Base-by-base conservation (phyloP, 2,329 filamentous ascomycete genomes). In the Corniculantispora saksenae region DNA sequence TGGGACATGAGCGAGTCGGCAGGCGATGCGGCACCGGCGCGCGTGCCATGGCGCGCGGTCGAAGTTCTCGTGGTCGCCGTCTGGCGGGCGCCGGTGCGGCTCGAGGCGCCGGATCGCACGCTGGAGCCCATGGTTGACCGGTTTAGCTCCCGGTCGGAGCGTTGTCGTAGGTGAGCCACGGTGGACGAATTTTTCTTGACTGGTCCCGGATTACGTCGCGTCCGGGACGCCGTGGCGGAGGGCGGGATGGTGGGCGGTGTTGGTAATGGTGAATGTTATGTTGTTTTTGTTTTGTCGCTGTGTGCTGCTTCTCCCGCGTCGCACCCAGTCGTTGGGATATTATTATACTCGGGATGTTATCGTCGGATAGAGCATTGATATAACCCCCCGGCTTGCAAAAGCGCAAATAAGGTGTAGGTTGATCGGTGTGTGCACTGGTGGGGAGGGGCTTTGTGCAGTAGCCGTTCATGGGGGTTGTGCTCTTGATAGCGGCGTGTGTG, bases 1-100 rank as follows among this genome's bases (percentile, higher is more conserved):
- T 84, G 78, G 61, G 85, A 83, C 57, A 72, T 71, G 25, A 92
- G 75, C 9, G 91, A 92, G 54, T 88, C 87, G 66, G 91, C 86
- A 6, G 93, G 92, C 6, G 94, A 94, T 15, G 84, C 79, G 32
- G 89, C 82, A 55, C 81, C 78, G 51, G 67, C 68, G 53, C 75
- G 35, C 69, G 67, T 35, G 71, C 68, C 40, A 66, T 67, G 59
- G 64, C 74, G 70, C 55, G 68, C 65, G 15, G 72, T 65, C 50
- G 73, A 72, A n/a, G 68, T 66, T 63, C 70, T 68, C 54, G 54
- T 68, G 53, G 38, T 43, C 38, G 38, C 17, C 38, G 67, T 69
- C 13, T 67, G 64, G 61, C 74, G 68, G 55, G 70, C 67, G 64
- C 70, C 67, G 64, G 68, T 64, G 38, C 76, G 74, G 43, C 69